A percentile compares a stretch with the other conserved stretches of the same genome.
phyloP scores from a whole-genome alignment of 495 filamentous ascomycete genomes.

The Rusavskia elegans region DNA sequence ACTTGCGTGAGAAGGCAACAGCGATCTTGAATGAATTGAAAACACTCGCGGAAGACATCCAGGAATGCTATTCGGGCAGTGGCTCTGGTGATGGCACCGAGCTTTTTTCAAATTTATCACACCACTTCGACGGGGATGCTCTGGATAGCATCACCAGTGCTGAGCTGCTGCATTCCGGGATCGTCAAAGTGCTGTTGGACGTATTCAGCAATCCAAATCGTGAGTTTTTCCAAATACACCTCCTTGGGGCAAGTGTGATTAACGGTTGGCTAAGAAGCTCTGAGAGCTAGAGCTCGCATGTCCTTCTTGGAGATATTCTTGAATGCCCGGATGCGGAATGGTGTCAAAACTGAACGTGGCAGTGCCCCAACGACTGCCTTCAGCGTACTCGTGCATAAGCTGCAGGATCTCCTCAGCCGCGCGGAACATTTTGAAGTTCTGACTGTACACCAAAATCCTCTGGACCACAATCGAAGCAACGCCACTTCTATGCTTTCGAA shows the following conservation, averaged over 20 bases:
- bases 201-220: conserved; percentile 54
- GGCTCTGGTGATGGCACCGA: conserved; percentile 36
- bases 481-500: conserved; percentile 93
- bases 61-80: conserved; percentile 45
- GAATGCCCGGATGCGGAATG: conserved; percentile 39
- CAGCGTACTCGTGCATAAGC: conserved; percentile 79
- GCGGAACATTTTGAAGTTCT: conserved; percentile 97
- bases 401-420: conserved; percentile 88
- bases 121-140: conserved; percentile 77
- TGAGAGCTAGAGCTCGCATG: conserved; percentile 42
- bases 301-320: conserved; percentile 94
- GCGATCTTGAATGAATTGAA: conserved; percentile 61
- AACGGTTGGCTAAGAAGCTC: neutral
- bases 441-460: conserved; percentile 84
- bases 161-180: conserved; percentile 76
- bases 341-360: conserved; percentile 31
- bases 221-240: conserved; percentile 10
- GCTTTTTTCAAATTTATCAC: conserved; percentile 62
- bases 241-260: neutral
- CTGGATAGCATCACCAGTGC: conserved; percentile 94
- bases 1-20: conserved; percentile 60
- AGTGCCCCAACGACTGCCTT: conserved; percentile 59
- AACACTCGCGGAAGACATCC: conserved; percentile 51
- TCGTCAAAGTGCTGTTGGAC: conserved; percentile 68
- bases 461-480: conserved; percentile 83